Percentiles rank a stretch among this genome's conserved stretches.
Evolutionary conservation across 2,329 filamentous ascomycete species (phyloP).

Genomic region (Teratosphaeria epicoccoides): DNA sequence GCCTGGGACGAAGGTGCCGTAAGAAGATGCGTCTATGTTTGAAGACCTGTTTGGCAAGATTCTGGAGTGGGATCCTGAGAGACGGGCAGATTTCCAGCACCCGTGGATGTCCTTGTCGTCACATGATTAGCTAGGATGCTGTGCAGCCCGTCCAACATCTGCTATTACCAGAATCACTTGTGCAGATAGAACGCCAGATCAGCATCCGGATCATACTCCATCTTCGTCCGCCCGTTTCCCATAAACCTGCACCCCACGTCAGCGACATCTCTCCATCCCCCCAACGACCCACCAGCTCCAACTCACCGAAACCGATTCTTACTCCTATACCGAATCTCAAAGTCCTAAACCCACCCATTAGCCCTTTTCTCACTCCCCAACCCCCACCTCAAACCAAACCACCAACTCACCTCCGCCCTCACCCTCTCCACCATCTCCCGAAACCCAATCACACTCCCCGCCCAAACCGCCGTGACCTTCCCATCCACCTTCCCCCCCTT

Average conservation of each 20-base stretch:
- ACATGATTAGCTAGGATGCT: too few species aligned
- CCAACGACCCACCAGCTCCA: neutral
- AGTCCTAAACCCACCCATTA: conserved; percentile 26
- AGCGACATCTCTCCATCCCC: neutral
- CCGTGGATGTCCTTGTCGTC: conserved; percentile 1
- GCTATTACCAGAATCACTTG: conserved; percentile 1
- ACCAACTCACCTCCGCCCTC: conserved; percentile 26
- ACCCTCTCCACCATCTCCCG: conserved; percentile 29
- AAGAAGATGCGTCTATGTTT: conserved; percentile 2
- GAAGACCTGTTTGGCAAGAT: neutral
- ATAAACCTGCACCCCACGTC: conserved; percentile 25
- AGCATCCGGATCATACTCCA: conserved; percentile 10
- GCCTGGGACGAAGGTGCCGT: neutral
- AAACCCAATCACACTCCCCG: conserved; percentile 15
- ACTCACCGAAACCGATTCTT: conserved; percentile 31
- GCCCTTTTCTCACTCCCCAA: too few species aligned
- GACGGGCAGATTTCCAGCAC: conserved; percentile 3
- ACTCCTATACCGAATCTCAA: conserved; percentile 36
- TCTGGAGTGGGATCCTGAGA: conserved; percentile 1
- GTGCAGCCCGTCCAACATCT: neutral
- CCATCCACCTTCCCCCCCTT: conserved; percentile 21
- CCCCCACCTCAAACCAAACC: too few species aligned
- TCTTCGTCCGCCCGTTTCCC: conserved; percentile 38
- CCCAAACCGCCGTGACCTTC: conserved; percentile 24
- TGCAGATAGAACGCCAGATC: conserved; percentile 11